phyloP scores from a whole-genome alignment of 352 stramenopile genomes.

The Bremia lactucae region DNA sequence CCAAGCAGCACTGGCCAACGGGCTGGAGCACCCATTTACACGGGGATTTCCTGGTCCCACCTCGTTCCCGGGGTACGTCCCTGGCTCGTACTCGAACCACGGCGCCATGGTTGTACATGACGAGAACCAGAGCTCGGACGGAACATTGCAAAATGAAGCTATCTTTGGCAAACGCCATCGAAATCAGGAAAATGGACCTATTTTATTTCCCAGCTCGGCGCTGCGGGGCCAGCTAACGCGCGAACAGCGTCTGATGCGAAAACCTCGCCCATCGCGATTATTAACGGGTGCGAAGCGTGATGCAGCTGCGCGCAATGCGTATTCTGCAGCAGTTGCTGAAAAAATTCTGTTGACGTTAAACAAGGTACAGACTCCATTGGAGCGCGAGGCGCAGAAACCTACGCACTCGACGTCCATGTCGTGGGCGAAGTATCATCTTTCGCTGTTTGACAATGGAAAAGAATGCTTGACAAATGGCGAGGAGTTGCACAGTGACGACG shows the following conservation, averaged over 20 bases:
- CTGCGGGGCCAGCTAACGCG: constrained; percentile 29
- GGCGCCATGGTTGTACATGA: constrained; percentile 12
- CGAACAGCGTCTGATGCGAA: constrained; percentile 45
- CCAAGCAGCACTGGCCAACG: constrained; percentile 34
- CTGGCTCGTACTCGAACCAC: constrained; percentile 24
- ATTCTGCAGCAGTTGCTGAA: constrained; percentile 64
- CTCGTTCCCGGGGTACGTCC: constrained; percentile 27
- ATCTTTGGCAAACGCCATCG: constrained; percentile 38
- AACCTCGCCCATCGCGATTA: constrained; percentile 53
- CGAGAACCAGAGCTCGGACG: constrained; percentile 11
- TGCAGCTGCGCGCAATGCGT: constrained; percentile 40
- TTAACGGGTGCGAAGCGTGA: constrained; percentile 65
- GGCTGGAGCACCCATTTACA: constrained; percentile 26
- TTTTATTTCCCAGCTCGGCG: constrained; percentile 26
- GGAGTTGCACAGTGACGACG: constrained; percentile 23
- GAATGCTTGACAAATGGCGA: constrained; percentile 14
- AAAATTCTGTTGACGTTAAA: constrained; percentile 76
- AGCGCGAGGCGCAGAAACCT: constrained; percentile 58
- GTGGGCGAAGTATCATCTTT: constrained; percentile 80
- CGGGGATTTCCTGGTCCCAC: constrained; percentile 17
- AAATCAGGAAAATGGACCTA: constrained; percentile 25
- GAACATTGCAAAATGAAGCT: constrained; percentile 12
- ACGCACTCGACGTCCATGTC: constrained; percentile 68
- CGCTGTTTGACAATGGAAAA: constrained; percentile 28
- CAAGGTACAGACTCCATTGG: constrained; percentile 72